These are phyloP conservation scores for Lignosus rhinocerotis DNA, from an alignment of 1,284 basidiomycete species.

Conservation along the genomic window DNA sequence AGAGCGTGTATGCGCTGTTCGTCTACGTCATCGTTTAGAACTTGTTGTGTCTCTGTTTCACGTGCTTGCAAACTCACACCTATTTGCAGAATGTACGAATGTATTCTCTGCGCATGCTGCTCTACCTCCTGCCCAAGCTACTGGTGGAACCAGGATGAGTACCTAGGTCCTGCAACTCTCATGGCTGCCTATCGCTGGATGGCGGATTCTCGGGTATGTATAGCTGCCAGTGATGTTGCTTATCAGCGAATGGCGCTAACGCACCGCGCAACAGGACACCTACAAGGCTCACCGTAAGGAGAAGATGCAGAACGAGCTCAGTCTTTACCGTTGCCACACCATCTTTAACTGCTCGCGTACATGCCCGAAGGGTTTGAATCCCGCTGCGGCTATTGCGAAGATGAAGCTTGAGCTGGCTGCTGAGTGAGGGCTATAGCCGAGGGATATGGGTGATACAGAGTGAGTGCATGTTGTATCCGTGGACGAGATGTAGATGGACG, in stretches of 20 bases:
- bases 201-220: conserved; percentile 86
- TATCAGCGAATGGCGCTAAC: neutral
- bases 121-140: conserved; percentile 95
- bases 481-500: neutral
- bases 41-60: conserved; percentile 22
- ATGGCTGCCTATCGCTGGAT: conserved; percentile 99
- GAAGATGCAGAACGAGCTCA: conserved; percentile 93
- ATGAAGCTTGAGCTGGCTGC: conserved; percentile 88
- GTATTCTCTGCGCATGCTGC: conserved; percentile 93
- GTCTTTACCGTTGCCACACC: conserved; percentile 91
- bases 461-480: conserved; percentile 2
- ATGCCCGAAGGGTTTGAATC: conserved; percentile 96
- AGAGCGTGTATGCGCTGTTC: conserved; percentile 8
- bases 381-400: conserved; percentile 83
- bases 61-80: neutral
- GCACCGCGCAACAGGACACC: conserved; percentile 57
- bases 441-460: neutral
- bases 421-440: conserved; percentile 41
- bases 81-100: conserved; percentile 76
- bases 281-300: conserved; percentile 85
- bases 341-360: conserved; percentile 96
- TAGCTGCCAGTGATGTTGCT: neutral
- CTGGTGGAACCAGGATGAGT: conserved; percentile 99
- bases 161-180: conserved; percentile 94
- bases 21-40: conserved; percentile 9